Evolutionary conservation across 192 early-diverging fungal species (phyloP), one percentile per base, ranked within the genome.

Genomic region (Gorgonomyces haynaldii): DNA sequence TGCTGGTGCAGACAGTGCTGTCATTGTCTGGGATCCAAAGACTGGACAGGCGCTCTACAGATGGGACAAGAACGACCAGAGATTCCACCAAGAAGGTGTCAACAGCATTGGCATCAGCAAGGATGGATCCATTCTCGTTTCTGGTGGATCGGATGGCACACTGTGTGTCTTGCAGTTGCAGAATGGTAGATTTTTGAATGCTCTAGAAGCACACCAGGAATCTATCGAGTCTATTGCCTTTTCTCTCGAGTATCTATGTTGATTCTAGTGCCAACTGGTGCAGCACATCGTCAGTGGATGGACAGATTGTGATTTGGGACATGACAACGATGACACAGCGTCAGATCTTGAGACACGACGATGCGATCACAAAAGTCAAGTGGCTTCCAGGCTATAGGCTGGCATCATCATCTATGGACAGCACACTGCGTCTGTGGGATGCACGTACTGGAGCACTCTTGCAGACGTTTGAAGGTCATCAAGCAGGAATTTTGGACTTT

Each of bases 11-110:
- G 90, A 97, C 64, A 78, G 80, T 16, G 62, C 81, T 1, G 55
- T 92, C 34, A 83, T 86, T 25, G 63, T 88, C 1, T 97, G 93
- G 91, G 91, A 99, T 52, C 96, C 96, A 15, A 89, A 87, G 64
- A 81, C 85, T 2, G 91, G 86, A 0, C 46, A 64, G 8, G 71
- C 86, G 6, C 68, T 62, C 10, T 63, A 60, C 17, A 77, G 69
- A 49, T 74, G 90, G 41, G 70, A 76, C 29, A 32, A 55, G 43
- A 70, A 80, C 13, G 91, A 95, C 58, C 79, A 72, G 23, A 76
- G 95, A 24, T 98, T 93, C 66, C 89, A 92, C 61, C 59, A 68
- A 27, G 84, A 75, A 17, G 69, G 74, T 13, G 81, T 98, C 43
- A 89, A 83, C 5, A 67, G 71, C 38, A 45, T 96, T 10, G 79